Evolutionary conservation across 1,139 yeast genomes (phyloP).

Genomic region (Meyerozyma athensensis): DNA sequence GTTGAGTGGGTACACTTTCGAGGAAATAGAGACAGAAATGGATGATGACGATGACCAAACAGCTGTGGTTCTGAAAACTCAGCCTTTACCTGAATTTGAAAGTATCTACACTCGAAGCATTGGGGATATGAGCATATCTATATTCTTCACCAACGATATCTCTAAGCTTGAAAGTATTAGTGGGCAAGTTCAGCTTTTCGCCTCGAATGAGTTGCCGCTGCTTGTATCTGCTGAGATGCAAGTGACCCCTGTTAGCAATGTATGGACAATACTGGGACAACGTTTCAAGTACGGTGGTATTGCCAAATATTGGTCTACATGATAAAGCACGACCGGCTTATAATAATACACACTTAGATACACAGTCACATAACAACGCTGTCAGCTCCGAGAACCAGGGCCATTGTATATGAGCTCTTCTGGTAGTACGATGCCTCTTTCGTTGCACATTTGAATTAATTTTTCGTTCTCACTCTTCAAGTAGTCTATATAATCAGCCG

Average conservation of each 20-base stretch:
- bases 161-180: slow-evolving; percentile 10
- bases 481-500: slow-evolving; percentile 43
- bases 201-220: background rate
- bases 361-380: too few species aligned
- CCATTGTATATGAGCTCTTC: slow-evolving; percentile 35
- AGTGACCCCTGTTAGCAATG: background rate
- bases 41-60: slow-evolving; percentile 35
- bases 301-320: background rate
- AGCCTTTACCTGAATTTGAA: slow-evolving; percentile 10
- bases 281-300: background rate
- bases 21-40: slow-evolving; percentile 29
- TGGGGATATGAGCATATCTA: slow-evolving; percentile 9
- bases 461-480: slow-evolving; percentile 36
- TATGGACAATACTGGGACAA: background rate
- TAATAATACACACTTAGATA: background rate
- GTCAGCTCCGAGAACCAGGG: slow-evolving; percentile 19
- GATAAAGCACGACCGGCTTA: background rate
- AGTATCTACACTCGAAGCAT: slow-evolving; percentile 7
- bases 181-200: background rate
- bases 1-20: slow-evolving; percentile 65
- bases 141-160: slow-evolving; percentile 17
- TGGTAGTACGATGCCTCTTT: slow-evolving; percentile 37
- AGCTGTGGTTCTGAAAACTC: background rate
- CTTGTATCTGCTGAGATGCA: background rate
- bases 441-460: slow-evolving; percentile 30